These are phyloP conservation scores for Castanea sativa DNA, from an alignment of 306 rosid species.

Conservation along the genomic window DNA sequence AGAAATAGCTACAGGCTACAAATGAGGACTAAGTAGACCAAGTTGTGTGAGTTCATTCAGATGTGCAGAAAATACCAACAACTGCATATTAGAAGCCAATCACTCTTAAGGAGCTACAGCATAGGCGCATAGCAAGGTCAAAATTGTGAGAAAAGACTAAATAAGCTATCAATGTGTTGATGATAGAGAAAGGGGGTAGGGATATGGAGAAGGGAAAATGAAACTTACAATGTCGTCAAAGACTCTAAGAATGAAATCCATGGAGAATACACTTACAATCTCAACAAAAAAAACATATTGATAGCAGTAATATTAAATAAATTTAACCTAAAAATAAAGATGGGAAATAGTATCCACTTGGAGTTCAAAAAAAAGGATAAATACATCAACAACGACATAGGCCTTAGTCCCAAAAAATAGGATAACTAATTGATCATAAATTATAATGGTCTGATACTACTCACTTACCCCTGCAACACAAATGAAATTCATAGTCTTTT, in stretches of 20 bases:
- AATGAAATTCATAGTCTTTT: too few relatives aligned
- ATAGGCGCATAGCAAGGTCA: neutral
- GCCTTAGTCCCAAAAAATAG: neutral
- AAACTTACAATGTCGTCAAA: slow-evolving; percentile 58
- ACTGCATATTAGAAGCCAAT: neutral
- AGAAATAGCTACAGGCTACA: too few relatives aligned
- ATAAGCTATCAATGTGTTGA: neutral
- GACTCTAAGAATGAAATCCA: slow-evolving; percentile 42
- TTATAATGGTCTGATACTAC: neutral
- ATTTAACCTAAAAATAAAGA: neutral
- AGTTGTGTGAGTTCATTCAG: too few relatives aligned
- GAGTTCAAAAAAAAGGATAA: neutral
- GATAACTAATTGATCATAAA: neutral
- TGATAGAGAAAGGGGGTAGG: neutral
- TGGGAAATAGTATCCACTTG: neutral
- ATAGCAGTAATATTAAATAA: neutral
- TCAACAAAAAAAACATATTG: neutral
- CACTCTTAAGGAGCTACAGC: neutral
- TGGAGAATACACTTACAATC: neutral
- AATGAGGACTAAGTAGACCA: too few relatives aligned
- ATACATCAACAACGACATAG: too few relatives aligned
- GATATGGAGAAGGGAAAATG: neutral
- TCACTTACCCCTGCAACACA: too few relatives aligned
- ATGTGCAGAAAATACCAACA: neutral
- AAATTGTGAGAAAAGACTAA: neutral